Percentiles rank a stretch among this genome's conserved stretches.
Conservation (phyloP, 768 basidiomycete species). For the Leccinum boreale region DNA sequence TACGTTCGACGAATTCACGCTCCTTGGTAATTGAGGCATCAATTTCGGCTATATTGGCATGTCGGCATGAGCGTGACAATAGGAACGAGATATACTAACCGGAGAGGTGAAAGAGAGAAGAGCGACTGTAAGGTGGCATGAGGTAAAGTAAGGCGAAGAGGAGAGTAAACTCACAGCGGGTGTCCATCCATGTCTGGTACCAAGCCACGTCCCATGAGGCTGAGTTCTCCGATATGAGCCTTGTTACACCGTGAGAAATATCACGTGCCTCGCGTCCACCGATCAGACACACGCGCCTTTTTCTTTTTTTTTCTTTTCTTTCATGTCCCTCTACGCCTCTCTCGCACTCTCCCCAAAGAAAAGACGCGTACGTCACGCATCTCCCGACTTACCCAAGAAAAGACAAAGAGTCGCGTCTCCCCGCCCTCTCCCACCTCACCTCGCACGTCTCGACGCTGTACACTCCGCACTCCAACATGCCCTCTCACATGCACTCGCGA, state of each 20-base stretch:
- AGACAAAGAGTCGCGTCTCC: constrained; percentile 55
- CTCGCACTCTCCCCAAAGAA: constrained; percentile 68
- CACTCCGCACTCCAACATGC: constrained; percentile 78
- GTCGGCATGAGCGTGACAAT: background rate
- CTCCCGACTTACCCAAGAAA: constrained; percentile 50
- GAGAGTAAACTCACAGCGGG: constrained; percentile 10
- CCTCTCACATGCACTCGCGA: constrained; percentile 80
- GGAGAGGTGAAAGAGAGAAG: background rate
- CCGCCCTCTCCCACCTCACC: constrained; percentile 48
- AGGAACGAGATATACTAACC: constrained; percentile 1
- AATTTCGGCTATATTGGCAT: constrained; percentile 26
- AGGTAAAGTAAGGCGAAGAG: background rate
- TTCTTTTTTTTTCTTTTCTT: background rate
- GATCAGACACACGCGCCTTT: constrained; percentile 16
- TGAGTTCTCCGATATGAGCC: background rate
- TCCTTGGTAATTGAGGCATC: constrained; percentile 25
- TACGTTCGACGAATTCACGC: constrained; percentile 13
- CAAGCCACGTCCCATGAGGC: constrained; percentile 1
- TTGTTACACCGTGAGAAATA: constrained; percentile 20
- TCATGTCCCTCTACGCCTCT: constrained; percentile 24
- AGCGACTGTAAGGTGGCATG: background rate
- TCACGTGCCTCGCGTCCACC: constrained; percentile 33
- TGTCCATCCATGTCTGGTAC: constrained; percentile 15
- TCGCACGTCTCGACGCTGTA: constrained; percentile 58
- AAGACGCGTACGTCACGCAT: constrained; percentile 51